These are phyloP conservation scores for Pseudodiploospora longispora DNA, from an alignment of 2,329 filamentous ascomycete species.

Conservation along the genomic window DNA sequence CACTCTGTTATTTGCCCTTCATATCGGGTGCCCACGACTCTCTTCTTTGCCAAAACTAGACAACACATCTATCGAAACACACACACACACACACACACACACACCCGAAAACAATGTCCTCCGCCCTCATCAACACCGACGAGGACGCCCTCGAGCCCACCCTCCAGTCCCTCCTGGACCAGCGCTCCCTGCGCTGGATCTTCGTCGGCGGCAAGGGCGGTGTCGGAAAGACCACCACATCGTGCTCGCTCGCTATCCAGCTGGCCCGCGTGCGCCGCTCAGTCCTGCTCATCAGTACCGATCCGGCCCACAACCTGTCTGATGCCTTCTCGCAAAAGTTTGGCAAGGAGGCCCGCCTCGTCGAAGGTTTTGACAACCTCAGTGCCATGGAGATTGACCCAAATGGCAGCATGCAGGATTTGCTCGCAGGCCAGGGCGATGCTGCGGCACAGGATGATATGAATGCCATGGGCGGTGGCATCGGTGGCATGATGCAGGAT, in stretches of 20 bases:
- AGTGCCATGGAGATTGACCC: conserved; percentile 99
- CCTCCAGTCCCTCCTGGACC: conserved; percentile 89
- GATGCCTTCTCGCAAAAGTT: conserved; percentile 99
- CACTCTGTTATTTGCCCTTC: too few relatives aligned
- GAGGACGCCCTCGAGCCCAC: conserved; percentile 82
- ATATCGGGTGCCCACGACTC: too few relatives aligned
- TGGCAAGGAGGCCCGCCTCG: conserved; percentile 89
- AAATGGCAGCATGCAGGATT: conserved; percentile 93
- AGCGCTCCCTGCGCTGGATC: conserved; percentile 94
- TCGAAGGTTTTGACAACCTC: conserved; percentile 87
- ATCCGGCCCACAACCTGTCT: conserved; percentile 94
- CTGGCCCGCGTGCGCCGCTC: conserved; percentile 91
- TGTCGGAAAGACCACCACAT: conserved; percentile 99
- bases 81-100: too few relatives aligned
- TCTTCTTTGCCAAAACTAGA: too few relatives aligned
- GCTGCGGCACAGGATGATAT: conserved; percentile 48
- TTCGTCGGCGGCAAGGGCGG: conserved; percentile 98
- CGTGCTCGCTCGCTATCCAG: conserved; percentile 95
- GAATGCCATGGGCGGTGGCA: conserved; percentile 62
- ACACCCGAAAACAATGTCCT: conserved; percentile 27
- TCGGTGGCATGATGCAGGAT: conserved; percentile 98
- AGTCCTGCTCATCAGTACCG: conserved; percentile 94
- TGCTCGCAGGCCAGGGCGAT: conserved; percentile 70
- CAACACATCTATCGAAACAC: too few relatives aligned
- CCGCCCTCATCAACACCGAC: conserved; percentile 31